Conservation (phyloP, 495 filamentous ascomycete species). For the Parathielavia appendiculata region DNA sequence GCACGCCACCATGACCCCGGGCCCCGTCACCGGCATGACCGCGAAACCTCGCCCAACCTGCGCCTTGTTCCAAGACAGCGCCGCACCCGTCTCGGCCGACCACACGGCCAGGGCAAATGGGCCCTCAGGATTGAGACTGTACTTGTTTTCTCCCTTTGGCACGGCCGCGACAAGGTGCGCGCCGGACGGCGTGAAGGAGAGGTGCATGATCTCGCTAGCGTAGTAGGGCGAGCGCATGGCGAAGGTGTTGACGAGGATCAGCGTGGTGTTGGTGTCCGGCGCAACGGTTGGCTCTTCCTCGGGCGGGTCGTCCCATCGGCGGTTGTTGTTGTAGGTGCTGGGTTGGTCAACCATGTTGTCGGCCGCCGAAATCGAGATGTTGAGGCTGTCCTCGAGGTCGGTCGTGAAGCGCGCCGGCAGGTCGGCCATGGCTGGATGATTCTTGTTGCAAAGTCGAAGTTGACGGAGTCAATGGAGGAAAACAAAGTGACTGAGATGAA, state of each 20-base stretch:
- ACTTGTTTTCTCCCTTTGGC: background rate
- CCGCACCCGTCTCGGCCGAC: background rate
- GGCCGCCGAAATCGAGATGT: background rate
- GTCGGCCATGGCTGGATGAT: constrained; percentile 5
- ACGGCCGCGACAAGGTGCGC: constrained; percentile 17
- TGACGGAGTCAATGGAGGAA: background rate
- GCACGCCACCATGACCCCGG: constrained; percentile 8
- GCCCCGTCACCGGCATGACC: background rate
- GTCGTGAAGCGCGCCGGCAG: constrained; percentile 5
- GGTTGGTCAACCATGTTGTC: background rate
- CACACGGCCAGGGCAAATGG: constrained; percentile 8
- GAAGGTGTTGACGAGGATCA: constrained; percentile 17
- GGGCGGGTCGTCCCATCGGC: constrained; percentile 30
- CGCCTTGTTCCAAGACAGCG: background rate
- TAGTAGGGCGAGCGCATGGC: background rate
- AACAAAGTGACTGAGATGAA: background rate
- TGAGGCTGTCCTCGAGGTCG: constrained; percentile 10
- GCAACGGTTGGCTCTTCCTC: constrained; percentile 11
- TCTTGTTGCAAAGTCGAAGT: background rate
- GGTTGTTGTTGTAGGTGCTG: constrained; percentile 8
- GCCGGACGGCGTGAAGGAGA: constrained; percentile 18
- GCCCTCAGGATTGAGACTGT: background rate
- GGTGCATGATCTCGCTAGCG: constrained; percentile 14
- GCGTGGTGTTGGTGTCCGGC: constrained; percentile 14
- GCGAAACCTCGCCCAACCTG: constrained; percentile 3